Percentiles rank a stretch among this genome's conserved stretches.
Evolutionary conservation across 352 stramenopile genomes (phyloP).

Genomic region (Globisporangium carolinianum): DNA sequence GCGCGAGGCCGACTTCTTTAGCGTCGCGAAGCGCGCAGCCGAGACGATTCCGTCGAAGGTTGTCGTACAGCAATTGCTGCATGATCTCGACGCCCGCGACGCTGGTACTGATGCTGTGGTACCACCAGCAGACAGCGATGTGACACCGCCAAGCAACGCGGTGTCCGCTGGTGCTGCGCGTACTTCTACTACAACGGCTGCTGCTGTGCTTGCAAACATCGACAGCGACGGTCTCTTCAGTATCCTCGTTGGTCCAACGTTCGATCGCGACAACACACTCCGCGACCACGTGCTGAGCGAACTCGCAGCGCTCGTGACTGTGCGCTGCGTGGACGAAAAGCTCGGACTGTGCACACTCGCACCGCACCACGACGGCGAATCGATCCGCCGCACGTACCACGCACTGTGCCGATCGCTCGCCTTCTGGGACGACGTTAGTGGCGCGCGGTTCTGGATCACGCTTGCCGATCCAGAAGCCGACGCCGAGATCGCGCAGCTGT

Average conservation of each 20-base stretch:
- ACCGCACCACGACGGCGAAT: slow-evolving; percentile 11
- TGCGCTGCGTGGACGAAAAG: slow-evolving; percentile 27
- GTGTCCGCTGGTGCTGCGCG: too few relatives aligned
- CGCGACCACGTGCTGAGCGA: slow-evolving; percentile 15
- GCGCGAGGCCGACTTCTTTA: slow-evolving; percentile 41
- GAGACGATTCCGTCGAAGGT: slow-evolving; percentile 39
- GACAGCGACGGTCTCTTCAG: slow-evolving; percentile 32
- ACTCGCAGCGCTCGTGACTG: slow-evolving; percentile 22
- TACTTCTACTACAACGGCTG: too few relatives aligned
- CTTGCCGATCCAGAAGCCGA: slow-evolving; percentile 41
- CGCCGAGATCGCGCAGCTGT: slow-evolving; percentile 1
- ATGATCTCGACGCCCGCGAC: slow-evolving; percentile 7
- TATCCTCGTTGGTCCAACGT: slow-evolving; percentile 29
- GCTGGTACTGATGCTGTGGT: neutral
- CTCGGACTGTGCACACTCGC: slow-evolving; percentile 46
- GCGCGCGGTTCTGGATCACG: slow-evolving; percentile 35
- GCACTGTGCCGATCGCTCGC: slow-evolving; percentile 22
- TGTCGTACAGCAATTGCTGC: slow-evolving; percentile 31
- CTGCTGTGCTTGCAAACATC: neutral
- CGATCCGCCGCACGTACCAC: slow-evolving; percentile 33
- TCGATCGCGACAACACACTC: slow-evolving; percentile 13
- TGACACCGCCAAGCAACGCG: too few relatives aligned
- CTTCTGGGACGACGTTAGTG: slow-evolving; percentile 22
- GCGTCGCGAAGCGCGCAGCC: slow-evolving; percentile 28
- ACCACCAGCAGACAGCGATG: neutral